Percentiles rank a stretch among this genome's conserved stretches.
These are phyloP conservation scores for Cercospora berteroae DNA, from an alignment of 2,329 filamentous ascomycete species.

Conservation along the genomic window DNA sequence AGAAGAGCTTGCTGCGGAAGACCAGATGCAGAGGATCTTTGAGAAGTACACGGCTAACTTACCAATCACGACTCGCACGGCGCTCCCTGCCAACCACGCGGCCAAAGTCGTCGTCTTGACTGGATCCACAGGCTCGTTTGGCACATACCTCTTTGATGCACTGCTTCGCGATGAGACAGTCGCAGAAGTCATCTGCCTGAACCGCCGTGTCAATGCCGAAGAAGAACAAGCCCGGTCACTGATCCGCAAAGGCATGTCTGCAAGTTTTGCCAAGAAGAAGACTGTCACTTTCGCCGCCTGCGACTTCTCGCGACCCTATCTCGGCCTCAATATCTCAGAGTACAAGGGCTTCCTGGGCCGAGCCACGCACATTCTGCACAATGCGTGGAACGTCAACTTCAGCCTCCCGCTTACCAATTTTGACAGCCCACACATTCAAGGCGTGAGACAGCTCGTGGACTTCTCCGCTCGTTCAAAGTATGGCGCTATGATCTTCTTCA, in stretches of 20 bases:
- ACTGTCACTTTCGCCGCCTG: constrained; percentile 27
- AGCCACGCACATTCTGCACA: constrained; percentile 38
- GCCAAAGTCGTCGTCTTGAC: constrained; percentile 35
- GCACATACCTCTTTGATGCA: constrained; percentile 37
- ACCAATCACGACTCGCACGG: constrained; percentile 17
- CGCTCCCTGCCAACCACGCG: constrained; percentile 5
- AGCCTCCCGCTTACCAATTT: constrained; percentile 36
- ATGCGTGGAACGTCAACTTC: constrained; percentile 42
- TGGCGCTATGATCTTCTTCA: constrained; percentile 38
- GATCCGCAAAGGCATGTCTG: constrained; percentile 23
- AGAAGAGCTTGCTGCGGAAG: constrained; percentile 3
- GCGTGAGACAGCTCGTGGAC: constrained; percentile 32
- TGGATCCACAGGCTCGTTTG: constrained; percentile 40
- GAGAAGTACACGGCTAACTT: constrained; percentile 32
- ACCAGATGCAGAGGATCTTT: constrained; percentile 27
- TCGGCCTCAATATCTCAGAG: constrained; percentile 28
- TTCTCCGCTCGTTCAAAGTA: constrained; percentile 28
- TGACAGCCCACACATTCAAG: constrained; percentile 33
- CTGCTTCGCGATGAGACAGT: constrained; percentile 33
- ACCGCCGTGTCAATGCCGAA: constrained; percentile 27
- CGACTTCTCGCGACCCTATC: constrained; percentile 27
- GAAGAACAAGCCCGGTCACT: constrained; percentile 25
- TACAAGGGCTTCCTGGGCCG: constrained; percentile 27
- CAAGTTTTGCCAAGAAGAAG: constrained; percentile 25
- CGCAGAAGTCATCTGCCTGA: constrained; percentile 35